phyloP scores from a whole-genome alignment of 345 rosid genomes.

The Bretschneidera sinensis region DNA sequence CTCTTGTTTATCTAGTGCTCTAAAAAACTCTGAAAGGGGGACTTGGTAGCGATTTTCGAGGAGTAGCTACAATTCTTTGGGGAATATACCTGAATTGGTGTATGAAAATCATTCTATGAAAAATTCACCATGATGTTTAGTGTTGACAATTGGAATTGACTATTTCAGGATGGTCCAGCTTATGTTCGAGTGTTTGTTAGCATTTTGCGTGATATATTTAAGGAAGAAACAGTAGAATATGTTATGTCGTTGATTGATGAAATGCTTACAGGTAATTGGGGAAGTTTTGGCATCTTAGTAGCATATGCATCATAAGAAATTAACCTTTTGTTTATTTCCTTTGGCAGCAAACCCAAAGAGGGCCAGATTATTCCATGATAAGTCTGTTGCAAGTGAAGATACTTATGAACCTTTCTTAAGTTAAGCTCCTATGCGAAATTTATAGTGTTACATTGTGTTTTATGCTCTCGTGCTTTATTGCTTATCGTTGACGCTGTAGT shows the following conservation, averaged over 20 bases:
- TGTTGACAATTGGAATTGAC: conserved; percentile 10
- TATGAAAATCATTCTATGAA: no score
- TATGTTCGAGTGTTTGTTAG: conserved; percentile 78
- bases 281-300: neutral
- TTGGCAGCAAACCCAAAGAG: conserved; percentile 81
- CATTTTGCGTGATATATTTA: conserved; percentile 80
- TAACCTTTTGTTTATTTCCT: conserved; percentile 24
- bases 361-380: conserved; percentile 86
- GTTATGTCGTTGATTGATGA: conserved; percentile 90
- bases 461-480: conserved; percentile 2
- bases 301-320: conserved; percentile 2
- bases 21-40: neutral
- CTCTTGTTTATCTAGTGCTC: neutral
- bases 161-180: conserved; percentile 88
- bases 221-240: conserved; percentile 98
- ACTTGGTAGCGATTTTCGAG: neutral
- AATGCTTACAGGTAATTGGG: conserved; percentile 67
- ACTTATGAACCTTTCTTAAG: conserved; percentile 95
- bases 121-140: neutral
- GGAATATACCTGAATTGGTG: neutral
- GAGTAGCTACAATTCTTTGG: neutral
- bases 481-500: neutral
- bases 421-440: conserved; percentile 34
- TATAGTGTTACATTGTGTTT: neutral
- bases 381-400: conserved; percentile 70